Base-by-base conservation (phyloP, 805 yeast species). In the Clavispora carvajalis region DNA sequence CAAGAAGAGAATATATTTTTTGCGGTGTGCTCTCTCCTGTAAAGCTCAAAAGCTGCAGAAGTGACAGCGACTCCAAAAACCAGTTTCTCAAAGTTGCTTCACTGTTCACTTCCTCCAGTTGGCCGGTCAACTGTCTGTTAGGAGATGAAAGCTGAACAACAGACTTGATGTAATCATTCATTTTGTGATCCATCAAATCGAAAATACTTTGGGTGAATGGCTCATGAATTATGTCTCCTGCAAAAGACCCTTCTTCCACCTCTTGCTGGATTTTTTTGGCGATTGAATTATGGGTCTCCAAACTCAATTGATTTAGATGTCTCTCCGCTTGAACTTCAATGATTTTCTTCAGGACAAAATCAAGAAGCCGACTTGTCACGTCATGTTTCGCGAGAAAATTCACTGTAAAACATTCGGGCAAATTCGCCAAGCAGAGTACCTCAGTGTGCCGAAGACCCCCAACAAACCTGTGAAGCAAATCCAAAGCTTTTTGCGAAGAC, bases 401-500 rank as follows among this genome's bases (percentile, higher is more conserved):
- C 2, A 29, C 36, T 4, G 36, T 31, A 22, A 26, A 18, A 22
- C 40, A 33, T 11, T 28, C 22, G 8, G 22, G n/a, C 3, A 30
- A 45, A n/a, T 38, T 44, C 17, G 44, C 38, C 19, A 39, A 39
- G 3, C 46, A 39, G 2, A 40, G 16, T 8, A 49, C 44, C 22
- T 58, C 58, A n/a, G 64, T 41, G 37, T 44, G 51, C 29, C 50
- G 51, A 15, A 61, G 49, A 35, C 60, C 50, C 9, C 54, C 38
- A n/a, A 60, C 40, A 19, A 60, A 53, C 36, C 60, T 60, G 38
- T 57, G 53, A 36, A 60, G 57, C 16, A 60, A 25, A n/a, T 43
- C 33, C 25, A 57, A 44, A 4, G 49, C 40, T 12, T 35, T 31
- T 34, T 16, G 35, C 23, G 29, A 16, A 18, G 31, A 28, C 9